These are phyloP conservation scores for Ogataea pilisensis DNA, from an alignment of 805 yeast genomes.

Conservation along the genomic window DNA sequence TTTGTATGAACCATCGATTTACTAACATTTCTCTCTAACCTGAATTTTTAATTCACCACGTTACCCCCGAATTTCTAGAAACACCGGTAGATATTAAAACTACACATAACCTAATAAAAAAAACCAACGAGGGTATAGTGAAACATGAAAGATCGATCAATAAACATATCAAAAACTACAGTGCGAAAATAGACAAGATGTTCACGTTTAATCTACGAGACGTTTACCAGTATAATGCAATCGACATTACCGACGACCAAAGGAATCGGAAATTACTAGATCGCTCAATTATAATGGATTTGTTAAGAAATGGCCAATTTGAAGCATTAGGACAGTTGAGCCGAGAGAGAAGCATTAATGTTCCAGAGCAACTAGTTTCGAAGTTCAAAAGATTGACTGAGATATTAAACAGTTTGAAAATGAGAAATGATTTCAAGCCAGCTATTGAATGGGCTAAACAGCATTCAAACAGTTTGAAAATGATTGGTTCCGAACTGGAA, in stretches of 20 bases:
- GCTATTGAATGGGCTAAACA: slow-evolving; percentile 48
- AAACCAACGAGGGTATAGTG: slow-evolving; percentile 26
- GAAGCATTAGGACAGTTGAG: slow-evolving; percentile 27
- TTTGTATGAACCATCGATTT: no score
- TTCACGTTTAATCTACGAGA: slow-evolving; percentile 23
- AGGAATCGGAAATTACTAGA: slow-evolving; percentile 16
- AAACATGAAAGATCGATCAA: slow-evolving; percentile 29
- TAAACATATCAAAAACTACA: slow-evolving; percentile 23
- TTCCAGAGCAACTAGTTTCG: slow-evolving; percentile 27
- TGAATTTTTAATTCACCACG: not conserved
- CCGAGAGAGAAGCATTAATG: slow-evolving; percentile 26
- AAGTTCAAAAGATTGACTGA: slow-evolving; percentile 40
- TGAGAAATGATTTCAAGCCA: slow-evolving; percentile 33
- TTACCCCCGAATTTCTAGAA: no score
- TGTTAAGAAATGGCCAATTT: slow-evolving; percentile 30
- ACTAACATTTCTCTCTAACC: not conserved
- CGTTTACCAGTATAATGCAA: slow-evolving; percentile 23
- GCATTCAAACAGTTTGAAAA: slow-evolving; percentile 24
- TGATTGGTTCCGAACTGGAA: slow-evolving; percentile 40
- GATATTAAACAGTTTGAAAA: slow-evolving; percentile 35
- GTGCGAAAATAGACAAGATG: slow-evolving; percentile 25
- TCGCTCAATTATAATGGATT: slow-evolving; percentile 30
- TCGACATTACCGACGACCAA: slow-evolving; percentile 11
- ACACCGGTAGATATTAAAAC: slow-evolving; percentile 3
- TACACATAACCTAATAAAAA: slow-evolving; percentile 6